Evolutionary conservation across 139 green algal species (phyloP), one percentile per base, ranked within the genome.

Genomic region (Pycnococcus provasolii): DNA sequence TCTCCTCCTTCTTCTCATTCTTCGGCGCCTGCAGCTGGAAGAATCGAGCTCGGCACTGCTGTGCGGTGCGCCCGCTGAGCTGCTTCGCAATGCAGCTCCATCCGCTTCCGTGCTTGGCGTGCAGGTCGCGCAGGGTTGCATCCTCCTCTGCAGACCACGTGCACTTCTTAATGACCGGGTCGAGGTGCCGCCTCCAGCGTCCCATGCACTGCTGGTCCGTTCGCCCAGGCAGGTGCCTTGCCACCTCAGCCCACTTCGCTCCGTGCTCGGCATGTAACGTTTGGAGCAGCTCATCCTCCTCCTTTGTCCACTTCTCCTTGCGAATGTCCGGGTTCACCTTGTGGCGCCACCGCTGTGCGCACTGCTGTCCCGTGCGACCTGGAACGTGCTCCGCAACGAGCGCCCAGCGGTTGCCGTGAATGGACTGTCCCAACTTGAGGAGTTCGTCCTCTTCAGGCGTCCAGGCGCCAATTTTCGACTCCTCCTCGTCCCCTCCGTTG

Each of bases 201-300:
- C 87, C 88, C 87, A 95, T 92, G 78, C 88, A 94, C 77, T 95
- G 88, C 81, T 95, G 88, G 70, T 95, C 87, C 44, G 87, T 91
- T 45, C 85, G 77, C 0, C 85, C 84, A n/a, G 74, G 64, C 47
- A 86, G 68, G 42, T 42, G 67, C 9, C 87, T 78, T 1, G 84
- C 78, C 26, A 95, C 90, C 39, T 84, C 78, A 2, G 87, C 87
- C 87, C 87, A 94, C 11, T 69, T 57, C 44, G 73, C 71, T 50
- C 86, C 84, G 62, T 84, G 53, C 62, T 82, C 11, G 0, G 70
- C 15, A n/a, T 66, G 8, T 9, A 74, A 42, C 5, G 26, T 41
- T 39, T 53, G 15, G 55, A 72, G 66, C 45, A 50, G 46, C 15
- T 53, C 51, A 62, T 95, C 88, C 62, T 95, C 88, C 1, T 80